Percentiles rank a stretch among this genome's conserved stretches.
Conservation (phyloP, 106 monocot species). For the Platanthera guangdongensis region DNA sequence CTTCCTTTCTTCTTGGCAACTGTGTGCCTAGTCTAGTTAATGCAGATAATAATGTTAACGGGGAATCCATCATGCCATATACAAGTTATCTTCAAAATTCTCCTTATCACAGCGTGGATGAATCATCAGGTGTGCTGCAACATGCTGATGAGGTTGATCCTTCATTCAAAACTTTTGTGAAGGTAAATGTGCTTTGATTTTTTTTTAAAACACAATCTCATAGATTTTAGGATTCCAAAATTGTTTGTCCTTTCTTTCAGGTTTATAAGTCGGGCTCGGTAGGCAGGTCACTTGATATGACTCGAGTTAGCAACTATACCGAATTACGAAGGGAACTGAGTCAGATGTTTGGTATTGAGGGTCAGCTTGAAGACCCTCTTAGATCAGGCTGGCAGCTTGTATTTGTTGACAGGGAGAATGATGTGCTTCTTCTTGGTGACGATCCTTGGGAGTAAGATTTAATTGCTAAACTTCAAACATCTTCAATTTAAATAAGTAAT, state of each 20-base stretch:
- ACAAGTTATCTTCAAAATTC: slow-evolving; percentile 59
- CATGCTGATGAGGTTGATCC: slow-evolving; percentile 51
- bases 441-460: slow-evolving; percentile 98
- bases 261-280: slow-evolving; percentile 92
- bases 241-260: slow-evolving; percentile 24
- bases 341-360: slow-evolving; percentile 98
- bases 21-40: slow-evolving; percentile 38
- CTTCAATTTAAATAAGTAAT: background rate
- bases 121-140: slow-evolving; percentile 64
- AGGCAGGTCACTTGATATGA: slow-evolving; percentile 90
- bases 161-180: slow-evolving; percentile 63
- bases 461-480: background rate
- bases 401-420: slow-evolving; percentile 99
- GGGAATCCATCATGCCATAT: slow-evolving; percentile 32
- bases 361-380: slow-evolving; percentile 95
- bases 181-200: slow-evolving; percentile 42
- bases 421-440: slow-evolving; percentile 99
- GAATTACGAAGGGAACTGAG: slow-evolving; percentile 86
- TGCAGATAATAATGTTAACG: slow-evolving; percentile 25
- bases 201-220: background rate
- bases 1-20: slow-evolving; percentile 59
- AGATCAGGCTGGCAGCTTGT: slow-evolving; percentile 99
- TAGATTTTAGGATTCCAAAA: background rate
- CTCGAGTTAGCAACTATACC: slow-evolving; percentile 86
- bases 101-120: slow-evolving; percentile 64